Percentiles rank a stretch among this genome's conserved stretches.
These are phyloP conservation scores for Aspergillus puulaauensis DNA, from an alignment of 2,329 filamentous ascomycete species.

Conservation along the genomic window DNA sequence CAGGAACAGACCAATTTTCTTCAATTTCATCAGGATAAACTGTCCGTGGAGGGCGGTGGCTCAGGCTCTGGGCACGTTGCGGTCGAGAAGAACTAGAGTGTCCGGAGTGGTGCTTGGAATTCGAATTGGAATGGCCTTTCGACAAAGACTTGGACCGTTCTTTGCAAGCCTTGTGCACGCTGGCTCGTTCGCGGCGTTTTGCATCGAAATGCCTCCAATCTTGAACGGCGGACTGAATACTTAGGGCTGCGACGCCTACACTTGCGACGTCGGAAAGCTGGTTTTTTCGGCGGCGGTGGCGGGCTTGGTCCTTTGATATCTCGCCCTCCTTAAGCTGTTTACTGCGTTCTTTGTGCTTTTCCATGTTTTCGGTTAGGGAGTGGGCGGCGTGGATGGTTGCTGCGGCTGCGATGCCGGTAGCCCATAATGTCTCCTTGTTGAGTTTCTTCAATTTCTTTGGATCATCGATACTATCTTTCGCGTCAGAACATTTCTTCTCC, in stretches of 20 bases:
- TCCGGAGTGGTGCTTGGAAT: too few relatives aligned
- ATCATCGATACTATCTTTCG: conserved; percentile 62
- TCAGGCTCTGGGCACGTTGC: conserved; percentile 26
- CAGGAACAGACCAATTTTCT: conserved; percentile 14
- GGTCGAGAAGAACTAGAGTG: conserved; percentile 26
- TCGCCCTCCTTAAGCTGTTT: conserved; percentile 62
- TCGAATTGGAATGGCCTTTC: not conserved
- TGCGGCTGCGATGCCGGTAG: conserved; percentile 65
- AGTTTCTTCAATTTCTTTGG: conserved; percentile 63
- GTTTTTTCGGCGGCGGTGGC: conserved; percentile 62
- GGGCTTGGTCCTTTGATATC: conserved; percentile 62
- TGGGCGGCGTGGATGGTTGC: conserved; percentile 70
- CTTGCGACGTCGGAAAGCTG: conserved; percentile 65
- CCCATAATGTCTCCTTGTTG: conserved; percentile 65
- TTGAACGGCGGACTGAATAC: conserved; percentile 64
- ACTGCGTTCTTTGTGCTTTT: conserved; percentile 61
- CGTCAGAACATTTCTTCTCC: conserved; percentile 50
- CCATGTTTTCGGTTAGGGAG: conserved; percentile 62
- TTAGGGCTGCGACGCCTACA: conserved; percentile 65
- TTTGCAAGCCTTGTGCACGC: conserved; percentile 52
- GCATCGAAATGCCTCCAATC: conserved; percentile 69
- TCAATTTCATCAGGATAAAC: conserved; percentile 34
- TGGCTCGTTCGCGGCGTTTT: conserved; percentile 56
- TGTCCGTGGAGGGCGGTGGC: conserved; percentile 14
- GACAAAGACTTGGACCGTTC: conserved; percentile 40